phyloP scores from a whole-genome alignment of 2,329 filamentous ascomycete species.

The Sporothrix inflata region DNA sequence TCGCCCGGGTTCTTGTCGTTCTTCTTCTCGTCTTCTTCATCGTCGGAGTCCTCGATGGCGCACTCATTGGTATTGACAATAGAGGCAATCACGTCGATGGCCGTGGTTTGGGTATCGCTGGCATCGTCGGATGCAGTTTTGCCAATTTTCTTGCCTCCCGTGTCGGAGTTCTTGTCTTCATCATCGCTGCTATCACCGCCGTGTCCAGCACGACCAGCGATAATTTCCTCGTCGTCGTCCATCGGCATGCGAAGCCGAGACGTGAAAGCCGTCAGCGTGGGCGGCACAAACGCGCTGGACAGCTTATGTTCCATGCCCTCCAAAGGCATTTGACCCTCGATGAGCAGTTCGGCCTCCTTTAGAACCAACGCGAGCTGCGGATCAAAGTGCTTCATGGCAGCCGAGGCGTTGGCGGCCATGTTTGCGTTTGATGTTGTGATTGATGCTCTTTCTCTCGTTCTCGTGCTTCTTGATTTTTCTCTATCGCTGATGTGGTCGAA shows the following conservation, averaged over 20 bases:
- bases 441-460: neutral
- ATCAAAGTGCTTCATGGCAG: neutral
- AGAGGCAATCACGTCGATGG: neutral
- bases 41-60: neutral
- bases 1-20: neutral
- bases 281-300: neutral
- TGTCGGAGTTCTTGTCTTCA: neutral
- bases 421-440: neutral
- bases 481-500: neutral
- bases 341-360: neutral
- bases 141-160: neutral
- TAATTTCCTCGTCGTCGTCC: neutral
- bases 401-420: neutral
- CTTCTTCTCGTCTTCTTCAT: constrained; percentile 1
- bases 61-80: neutral
- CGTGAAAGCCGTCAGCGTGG: constrained; percentile 22
- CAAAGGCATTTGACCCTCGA: neutral
- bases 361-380: too few species aligned
- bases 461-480: neutral
- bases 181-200: neutral
- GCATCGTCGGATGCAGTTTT: neutral
- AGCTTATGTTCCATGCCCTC: neutral
- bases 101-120: neutral
- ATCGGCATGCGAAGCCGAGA: neutral
- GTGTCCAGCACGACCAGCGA: neutral